These are phyloP conservation scores for Cicer cuneatum DNA, from an alignment of 306 rosid species.

Conservation along the genomic window DNA sequence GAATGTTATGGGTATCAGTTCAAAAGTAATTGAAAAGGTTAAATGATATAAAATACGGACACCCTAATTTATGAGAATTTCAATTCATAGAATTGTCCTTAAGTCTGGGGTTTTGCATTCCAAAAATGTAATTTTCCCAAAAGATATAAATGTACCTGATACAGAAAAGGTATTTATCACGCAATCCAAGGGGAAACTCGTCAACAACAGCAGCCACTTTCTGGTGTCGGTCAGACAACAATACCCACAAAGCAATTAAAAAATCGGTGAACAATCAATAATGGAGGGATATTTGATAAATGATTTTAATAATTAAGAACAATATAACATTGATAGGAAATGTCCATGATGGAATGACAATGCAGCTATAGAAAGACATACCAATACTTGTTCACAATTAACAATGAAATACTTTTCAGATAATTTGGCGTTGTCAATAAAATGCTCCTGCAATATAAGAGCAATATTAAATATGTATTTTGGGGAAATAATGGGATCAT, in stretches of 20 bases:
- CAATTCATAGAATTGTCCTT: slow-evolving; percentile 30
- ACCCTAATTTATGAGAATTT: slow-evolving; percentile 31
- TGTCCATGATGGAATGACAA: slow-evolving; percentile 32
- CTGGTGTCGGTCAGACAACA: slow-evolving; percentile 52
- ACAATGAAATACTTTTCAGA: slow-evolving; percentile 83
- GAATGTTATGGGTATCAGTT: slow-evolving; percentile 50
- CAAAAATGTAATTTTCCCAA: slow-evolving; percentile 32
- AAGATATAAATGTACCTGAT: slow-evolving; percentile 63
- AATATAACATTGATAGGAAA: slow-evolving; percentile 30
- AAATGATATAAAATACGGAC: slow-evolving; percentile 28
- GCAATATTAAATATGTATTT: slow-evolving; percentile 8
- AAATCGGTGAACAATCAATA: slow-evolving; percentile 31
- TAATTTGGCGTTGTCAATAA: slow-evolving; percentile 82
- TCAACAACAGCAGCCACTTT: slow-evolving; percentile 86
- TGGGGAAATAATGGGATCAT: slow-evolving; percentile 30
- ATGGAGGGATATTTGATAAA: slow-evolving; percentile 26
- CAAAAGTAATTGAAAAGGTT: slow-evolving; percentile 27
- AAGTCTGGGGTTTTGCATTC: slow-evolving; percentile 25
- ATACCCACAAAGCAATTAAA: slow-evolving; percentile 44
- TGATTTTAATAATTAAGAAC: slow-evolving; percentile 34
- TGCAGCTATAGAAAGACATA: slow-evolving; percentile 49
- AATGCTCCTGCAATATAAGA: slow-evolving; percentile 77
- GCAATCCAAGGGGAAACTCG: slow-evolving; percentile 75
- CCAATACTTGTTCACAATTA: slow-evolving; percentile 77
- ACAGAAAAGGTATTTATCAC: slow-evolving; percentile 83